Conservation (phyloP, 345 rosid genomes). For the Anacardium occidentale region DNA sequence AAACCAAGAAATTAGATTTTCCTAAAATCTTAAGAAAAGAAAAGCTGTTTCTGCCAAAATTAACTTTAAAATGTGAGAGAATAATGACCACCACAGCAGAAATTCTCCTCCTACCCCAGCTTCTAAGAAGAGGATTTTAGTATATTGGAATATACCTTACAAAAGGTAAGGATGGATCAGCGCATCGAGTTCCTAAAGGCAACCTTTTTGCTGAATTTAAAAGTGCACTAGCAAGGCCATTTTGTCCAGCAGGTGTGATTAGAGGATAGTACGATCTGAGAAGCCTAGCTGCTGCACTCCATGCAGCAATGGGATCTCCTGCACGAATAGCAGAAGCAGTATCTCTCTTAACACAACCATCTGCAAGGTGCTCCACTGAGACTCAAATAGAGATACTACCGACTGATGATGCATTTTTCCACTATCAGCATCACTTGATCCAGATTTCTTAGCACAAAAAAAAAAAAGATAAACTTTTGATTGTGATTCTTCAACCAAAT, state of each 20-base stretch:
- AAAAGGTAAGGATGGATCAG: slow-evolving; percentile 97
- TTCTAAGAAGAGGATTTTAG: not conserved
- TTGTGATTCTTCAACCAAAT: not conserved
- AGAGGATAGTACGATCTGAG: slow-evolving; percentile 92
- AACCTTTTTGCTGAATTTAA: slow-evolving; percentile 84
- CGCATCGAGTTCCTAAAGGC: slow-evolving; percentile 93
- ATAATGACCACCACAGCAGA: not conserved
- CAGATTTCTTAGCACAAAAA: slow-evolving; percentile 43
- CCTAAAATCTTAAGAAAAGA: not conserved
- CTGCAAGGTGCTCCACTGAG: slow-evolving; percentile 98
- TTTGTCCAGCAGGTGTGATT: slow-evolving; percentile 96
- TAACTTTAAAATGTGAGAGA: not conserved
- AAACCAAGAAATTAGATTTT: not conserved
- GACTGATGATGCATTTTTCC: slow-evolving; percentile 84
- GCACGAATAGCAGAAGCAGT: slow-evolving; percentile 97
- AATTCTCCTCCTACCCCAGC: not conserved
- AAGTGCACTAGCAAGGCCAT: slow-evolving; percentile 93
- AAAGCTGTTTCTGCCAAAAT: slow-evolving; percentile 1
- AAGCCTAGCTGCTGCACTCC: slow-evolving; percentile 99
- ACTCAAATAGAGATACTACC: slow-evolving; percentile 81
- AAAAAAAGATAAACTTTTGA: not conserved
- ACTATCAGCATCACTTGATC: slow-evolving; percentile 54
- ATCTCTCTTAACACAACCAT: slow-evolving; percentile 99
- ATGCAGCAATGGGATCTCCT: slow-evolving; percentile 94
- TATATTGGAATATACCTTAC: slow-evolving; percentile 53